Base-by-base conservation (phyloP, 2,329 filamentous ascomycete species). In the Laburnicola sp. region DNA sequence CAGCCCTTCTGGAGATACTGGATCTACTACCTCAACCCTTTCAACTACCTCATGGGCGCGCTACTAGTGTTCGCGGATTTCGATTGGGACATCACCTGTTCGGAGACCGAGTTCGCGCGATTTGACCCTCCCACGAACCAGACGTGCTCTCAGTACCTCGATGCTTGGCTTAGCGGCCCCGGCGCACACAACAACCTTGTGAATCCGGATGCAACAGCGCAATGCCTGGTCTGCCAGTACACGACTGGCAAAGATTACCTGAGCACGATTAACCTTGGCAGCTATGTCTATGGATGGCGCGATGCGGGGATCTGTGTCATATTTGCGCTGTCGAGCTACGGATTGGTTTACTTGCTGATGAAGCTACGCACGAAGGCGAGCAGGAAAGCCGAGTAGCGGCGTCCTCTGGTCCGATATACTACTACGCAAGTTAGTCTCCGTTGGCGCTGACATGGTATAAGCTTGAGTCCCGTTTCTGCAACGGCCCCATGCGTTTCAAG, bases 1-100 rank as follows among this genome's bases (percentile, higher is more conserved):
- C 87, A 88, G 0, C 76, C 81, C 1, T 91, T 92, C 79, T 93
- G 88, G 88, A 51, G 66, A 11, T 75, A 74, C 63, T 76, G 73
- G 73, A 47, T 74, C 2, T 73, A 74, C 62, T 74, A 63, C 38
- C 57, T 76, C 21, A 72, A 75, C 51, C 74, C 74, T 0, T 77
- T 75, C 65, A 76, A 71, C 55, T 76, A 75, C 58, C 66, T 76
- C 40, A 74, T 76, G 65, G 71, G 71, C 6, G 60, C 68, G 0
- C 60, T 76, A 3, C 69, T 76, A 9, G 62, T 68, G 8, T 75
- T 75, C 51, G 64, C 75, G 3, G 60, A 70, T 21, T 80, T 75
- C 40, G 66, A 77, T 44, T 70, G 70, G n/a, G 50, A 72, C 2
- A 69, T 78, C 11, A 63, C 65, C 1, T 76, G 74, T 64, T 58